Percentiles rank a stretch among this genome's conserved stretches.
phyloP scores from a whole-genome alignment of 2,329 filamentous ascomycete species.

The Monilinia fructicola region DNA sequence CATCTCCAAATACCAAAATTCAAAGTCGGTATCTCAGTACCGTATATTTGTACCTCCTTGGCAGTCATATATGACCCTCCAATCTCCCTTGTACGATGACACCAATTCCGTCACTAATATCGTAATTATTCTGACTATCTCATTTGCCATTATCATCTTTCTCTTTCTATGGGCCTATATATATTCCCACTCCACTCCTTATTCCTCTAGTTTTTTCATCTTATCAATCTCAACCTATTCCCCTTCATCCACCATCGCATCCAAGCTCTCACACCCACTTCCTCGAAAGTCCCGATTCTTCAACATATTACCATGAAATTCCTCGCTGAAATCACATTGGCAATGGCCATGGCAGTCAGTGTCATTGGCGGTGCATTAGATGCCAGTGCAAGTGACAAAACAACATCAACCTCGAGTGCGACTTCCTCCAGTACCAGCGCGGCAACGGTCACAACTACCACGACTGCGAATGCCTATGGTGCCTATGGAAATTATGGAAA shows the following conservation, averaged over 20 bases:
- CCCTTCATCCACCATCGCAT: background rate
- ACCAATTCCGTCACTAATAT: background rate
- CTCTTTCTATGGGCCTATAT: background rate
- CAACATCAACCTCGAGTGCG: background rate
- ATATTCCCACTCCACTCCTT: background rate
- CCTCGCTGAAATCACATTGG: background rate
- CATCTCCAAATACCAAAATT: background rate
- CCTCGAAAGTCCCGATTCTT: background rate
- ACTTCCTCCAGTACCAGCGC: background rate
- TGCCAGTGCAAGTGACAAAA: background rate
- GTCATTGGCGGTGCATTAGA: constrained; percentile 11
- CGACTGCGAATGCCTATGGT: background rate
- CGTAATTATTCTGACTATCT: background rate
- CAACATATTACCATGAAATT: constrained; percentile 3
- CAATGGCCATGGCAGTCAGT: background rate
- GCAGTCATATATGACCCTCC: background rate
- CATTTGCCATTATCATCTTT: background rate
- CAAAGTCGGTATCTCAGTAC: background rate
- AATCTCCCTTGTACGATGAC: constrained; percentile 1
- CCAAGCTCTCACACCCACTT: background rate
- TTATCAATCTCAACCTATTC: background rate
- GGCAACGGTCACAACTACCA: background rate
- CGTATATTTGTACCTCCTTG: background rate
- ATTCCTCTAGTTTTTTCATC: background rate
- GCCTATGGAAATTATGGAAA: constrained; percentile 18